phyloP scores from a whole-genome alignment of 2,329 filamentous ascomycete species.

The Teratosphaeria pseudoeucalypti region DNA sequence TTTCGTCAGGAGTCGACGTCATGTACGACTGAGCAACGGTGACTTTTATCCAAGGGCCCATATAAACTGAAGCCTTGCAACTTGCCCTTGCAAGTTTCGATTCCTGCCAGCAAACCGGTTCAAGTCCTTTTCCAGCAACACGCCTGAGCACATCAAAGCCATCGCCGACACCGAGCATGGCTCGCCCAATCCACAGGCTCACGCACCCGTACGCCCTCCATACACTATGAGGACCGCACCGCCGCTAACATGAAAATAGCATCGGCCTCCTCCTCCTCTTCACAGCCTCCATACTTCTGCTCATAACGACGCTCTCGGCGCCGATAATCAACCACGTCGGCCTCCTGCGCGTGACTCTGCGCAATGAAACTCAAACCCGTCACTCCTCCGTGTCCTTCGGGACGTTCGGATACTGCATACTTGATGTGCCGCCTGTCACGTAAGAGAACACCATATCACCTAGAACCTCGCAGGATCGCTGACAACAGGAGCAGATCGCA shows the following conservation, averaged over 20 bases:
- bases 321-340: conserved; percentile 48
- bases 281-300: conserved; percentile 43
- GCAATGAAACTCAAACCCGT: conserved; percentile 25
- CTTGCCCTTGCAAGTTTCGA: background rate
- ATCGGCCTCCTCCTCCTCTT: conserved; percentile 50
- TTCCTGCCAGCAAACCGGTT: background rate
- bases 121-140: background rate
- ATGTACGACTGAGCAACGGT: background rate
- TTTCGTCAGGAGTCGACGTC: background rate
- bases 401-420: conserved; percentile 50
- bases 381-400: conserved; percentile 42
- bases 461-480: background rate
- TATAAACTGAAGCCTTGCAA: background rate
- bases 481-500: background rate
- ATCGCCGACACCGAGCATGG: background rate
- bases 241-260: conserved; percentile 2
- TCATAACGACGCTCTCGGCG: conserved; percentile 49
- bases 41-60: background rate
- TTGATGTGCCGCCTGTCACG: conserved; percentile 17
- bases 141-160: background rate
- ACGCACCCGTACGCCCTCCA: conserved; percentile 1
- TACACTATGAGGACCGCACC: background rate
- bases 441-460: background rate
- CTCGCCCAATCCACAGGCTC: background rate
- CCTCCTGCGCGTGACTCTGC: conserved; percentile 44